Evolutionary conservation across 2,329 filamentous ascomycete genomes (phyloP).

Genomic region (Sphaerulina populicola): DNA sequence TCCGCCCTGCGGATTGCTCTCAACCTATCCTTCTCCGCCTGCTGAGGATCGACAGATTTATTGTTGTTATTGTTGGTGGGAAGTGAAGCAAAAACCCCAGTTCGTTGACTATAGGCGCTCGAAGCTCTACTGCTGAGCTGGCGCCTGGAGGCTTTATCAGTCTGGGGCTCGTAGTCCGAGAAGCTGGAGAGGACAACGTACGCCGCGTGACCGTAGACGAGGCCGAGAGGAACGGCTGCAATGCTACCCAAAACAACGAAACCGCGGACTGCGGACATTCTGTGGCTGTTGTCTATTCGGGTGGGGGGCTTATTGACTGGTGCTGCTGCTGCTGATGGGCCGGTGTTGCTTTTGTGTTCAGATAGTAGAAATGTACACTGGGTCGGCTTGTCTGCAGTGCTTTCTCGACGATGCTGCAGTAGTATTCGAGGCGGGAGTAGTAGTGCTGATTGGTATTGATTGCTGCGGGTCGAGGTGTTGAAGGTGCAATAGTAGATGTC

Average conservation of each 20-base stretch:
- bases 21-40: slow-evolving; percentile 7
- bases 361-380: slow-evolving; percentile 11
- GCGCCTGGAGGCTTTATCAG: background rate
- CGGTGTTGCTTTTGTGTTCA: slow-evolving; percentile 5
- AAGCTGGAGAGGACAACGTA: slow-evolving; percentile 3
- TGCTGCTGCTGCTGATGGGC: background rate
- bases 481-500: background rate
- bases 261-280: slow-evolving; percentile 7
- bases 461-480: background rate
- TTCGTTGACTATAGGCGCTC: slow-evolving; percentile 11
- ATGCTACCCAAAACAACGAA: slow-evolving; percentile 9
- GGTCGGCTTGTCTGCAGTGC: slow-evolving; percentile 12
- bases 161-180: background rate
- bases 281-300: background rate
- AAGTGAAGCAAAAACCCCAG: slow-evolving; percentile 9
- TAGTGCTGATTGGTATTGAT: background rate
- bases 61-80: background rate
- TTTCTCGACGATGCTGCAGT: slow-evolving; percentile 7
- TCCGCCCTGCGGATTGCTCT: slow-evolving; percentile 5
- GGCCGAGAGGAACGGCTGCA: slow-evolving; percentile 6
- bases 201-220: slow-evolving; percentile 10
- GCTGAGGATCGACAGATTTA: slow-evolving; percentile 6
- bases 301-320: background rate
- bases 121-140: slow-evolving; percentile 9
- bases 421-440: slow-evolving; percentile 6